phyloP scores from a whole-genome alignment of 2,329 filamentous ascomycete species.

The Penicillium sumatraense region DNA sequence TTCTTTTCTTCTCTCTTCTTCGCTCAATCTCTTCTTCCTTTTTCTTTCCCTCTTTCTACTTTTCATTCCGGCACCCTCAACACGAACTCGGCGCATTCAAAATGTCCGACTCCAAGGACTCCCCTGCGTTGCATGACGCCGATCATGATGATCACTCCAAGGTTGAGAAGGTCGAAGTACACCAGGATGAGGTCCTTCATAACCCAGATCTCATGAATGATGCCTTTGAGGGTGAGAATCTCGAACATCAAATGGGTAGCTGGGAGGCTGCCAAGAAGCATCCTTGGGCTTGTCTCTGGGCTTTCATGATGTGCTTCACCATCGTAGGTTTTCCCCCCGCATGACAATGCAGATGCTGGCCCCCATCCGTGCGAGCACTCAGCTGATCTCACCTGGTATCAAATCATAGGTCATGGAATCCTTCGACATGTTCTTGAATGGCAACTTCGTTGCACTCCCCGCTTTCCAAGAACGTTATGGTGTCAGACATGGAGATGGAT shows the following conservation, averaged over 20 bases:
- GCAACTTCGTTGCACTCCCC: constrained; percentile 51
- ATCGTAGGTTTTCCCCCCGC: constrained; percentile 46
- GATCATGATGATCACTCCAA: background rate
- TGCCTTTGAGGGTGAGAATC: constrained; percentile 50
- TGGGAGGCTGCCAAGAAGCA: constrained; percentile 46
- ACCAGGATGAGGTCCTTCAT: constrained; percentile 40
- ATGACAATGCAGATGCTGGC: background rate
- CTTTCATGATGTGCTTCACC: constrained; percentile 56
- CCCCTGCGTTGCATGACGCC: background rate
- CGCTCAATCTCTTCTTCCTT: background rate
- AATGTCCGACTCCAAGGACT: background rate
- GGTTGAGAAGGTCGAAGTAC: constrained; percentile 26
- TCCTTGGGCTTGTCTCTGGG: constrained; percentile 54
- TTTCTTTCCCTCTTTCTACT: background rate
- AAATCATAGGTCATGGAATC: constrained; percentile 52
- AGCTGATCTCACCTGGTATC: background rate
- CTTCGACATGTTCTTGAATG: constrained; percentile 55
- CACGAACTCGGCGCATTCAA: background rate
- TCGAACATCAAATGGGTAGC: constrained; percentile 48
- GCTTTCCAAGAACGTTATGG: constrained; percentile 48
- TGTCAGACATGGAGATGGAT: constrained; percentile 24
- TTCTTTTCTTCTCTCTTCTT: background rate
- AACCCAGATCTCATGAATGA: constrained; percentile 47
- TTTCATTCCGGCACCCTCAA: background rate
- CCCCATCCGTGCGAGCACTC: background rate